Evolutionary conservation across 805 yeast species (phyloP), one percentile per base, ranked within the genome.

Genomic region (Ogataea allantospora): DNA sequence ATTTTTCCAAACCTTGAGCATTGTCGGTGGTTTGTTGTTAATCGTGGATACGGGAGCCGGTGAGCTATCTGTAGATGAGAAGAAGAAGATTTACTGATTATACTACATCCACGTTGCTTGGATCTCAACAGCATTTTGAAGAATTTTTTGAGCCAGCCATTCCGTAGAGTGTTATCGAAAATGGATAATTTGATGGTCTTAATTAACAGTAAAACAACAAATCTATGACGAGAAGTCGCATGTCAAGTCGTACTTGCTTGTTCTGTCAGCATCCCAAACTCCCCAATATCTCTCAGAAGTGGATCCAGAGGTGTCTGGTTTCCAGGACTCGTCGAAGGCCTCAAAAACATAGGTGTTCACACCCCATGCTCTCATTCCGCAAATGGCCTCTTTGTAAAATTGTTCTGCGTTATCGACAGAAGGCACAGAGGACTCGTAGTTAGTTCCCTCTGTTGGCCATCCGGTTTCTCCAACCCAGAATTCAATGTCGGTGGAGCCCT

Each of bases 391-490:
- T 64, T 81, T 76, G 95, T 93, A 91, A 78, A 75, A 91, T 51
- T 66, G 63, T 55, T 73, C 69, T 43, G 98, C 98, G 57, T 88
- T 88, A 26, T 58, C 70, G 40, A 77, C 73, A 54, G 80, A 62
- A 55, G 97, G 96, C 19, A 64, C 60, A 35, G 96, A 68, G 48
- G 57, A 42, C 59, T 78, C 88, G 55, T 66, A 88, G 58, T 69
- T 65, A 44, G 87, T 77, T 65, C 97, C 97, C 5, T 73, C 79
- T 22, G 95, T 76, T 62, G 96, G 95, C 95, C 96, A 88, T 54
- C 97, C 96, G 49, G 97, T 88, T 73, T 89, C 96, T 65, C 97
- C 96, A 56, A 88, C 93, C 88, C 91, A 89, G 74, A 89, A 88
- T 41, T 79, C 74, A 55, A 91, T 75, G 66, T 88, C 89, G 42